Evolutionary conservation across 2,329 filamentous ascomycete genomes (phyloP), one percentile per base, ranked within the genome.

Genomic region (Beauveria australis): DNA sequence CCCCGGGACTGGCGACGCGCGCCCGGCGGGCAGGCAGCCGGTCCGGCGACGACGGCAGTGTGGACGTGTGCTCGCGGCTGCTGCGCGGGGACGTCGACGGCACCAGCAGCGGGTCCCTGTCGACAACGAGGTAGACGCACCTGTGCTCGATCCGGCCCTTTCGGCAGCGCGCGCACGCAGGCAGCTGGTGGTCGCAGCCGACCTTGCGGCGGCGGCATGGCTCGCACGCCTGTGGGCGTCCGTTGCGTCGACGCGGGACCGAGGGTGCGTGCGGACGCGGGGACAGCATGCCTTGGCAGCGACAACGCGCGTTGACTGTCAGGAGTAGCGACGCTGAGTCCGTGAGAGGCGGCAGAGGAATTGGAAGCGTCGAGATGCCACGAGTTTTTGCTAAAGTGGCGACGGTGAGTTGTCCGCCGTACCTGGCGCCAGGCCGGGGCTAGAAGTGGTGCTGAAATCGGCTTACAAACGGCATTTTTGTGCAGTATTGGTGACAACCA

Each of bases 111-210:
- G 30, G 58, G 8, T 26, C 24, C 24, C 40, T 52, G 33, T 37
- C 33, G 14, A 49, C n/a, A 26, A 65, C 55, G 24, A 71, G 62
- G 58, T 75, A 75, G 3, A 74, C 66, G 48, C 74, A 75, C 19
- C 67, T 66, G 12, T 63, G 63, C 30, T 65, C 60, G 43, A 69
- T 68, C 40, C 67, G 69, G n/a, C 70, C 68, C 64, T 71, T 70
- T 47, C 61, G 68, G 57, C 73, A 76, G 59, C 73, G 68, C 44
- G 67, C 67, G 58, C 73, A 75, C 18, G 70, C 55, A 0, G 73
- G 73, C 10, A 70, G 70, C 0, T 65, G 63, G 58, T 74, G 72
- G 59, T 76, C 73, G 64, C 74, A 76, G 14, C 73, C 72, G n/a
- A 74, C 69, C 59, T 74, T 74, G 18, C 72, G 69, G 57, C 69